Conservation (phyloP, 2,329 filamentous ascomycete genomes). For the Aureobasidium subglaciale region DNA sequence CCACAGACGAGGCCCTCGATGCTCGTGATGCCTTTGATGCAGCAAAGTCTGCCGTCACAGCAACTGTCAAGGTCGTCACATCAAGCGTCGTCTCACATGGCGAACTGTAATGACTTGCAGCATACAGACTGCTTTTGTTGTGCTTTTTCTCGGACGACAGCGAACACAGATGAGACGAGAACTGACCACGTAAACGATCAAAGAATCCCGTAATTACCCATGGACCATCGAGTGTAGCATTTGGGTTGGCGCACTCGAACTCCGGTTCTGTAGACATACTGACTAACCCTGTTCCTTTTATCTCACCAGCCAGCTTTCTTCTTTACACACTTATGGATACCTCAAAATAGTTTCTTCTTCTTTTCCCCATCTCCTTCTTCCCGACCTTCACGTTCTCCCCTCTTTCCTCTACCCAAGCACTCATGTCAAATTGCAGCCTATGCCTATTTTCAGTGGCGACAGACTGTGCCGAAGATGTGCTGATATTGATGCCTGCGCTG, state of each 20-base stretch:
- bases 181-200: conserved; percentile 4
- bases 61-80: conserved; percentile 12
- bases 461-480: conserved; percentile 96
- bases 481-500: conserved; percentile 51
- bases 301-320: conserved; percentile 7
- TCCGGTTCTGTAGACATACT: conserved; percentile 6
- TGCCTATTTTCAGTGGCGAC: conserved; percentile 67
- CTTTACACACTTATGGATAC: conserved; percentile 16
- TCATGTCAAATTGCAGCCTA: conserved; percentile 99
- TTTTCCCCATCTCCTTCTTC: not conserved
- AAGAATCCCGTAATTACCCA: not conserved
- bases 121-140: not conserved
- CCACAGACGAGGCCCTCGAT: conserved; percentile 17
- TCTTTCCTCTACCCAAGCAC: conserved; percentile 52
- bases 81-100: conserved; percentile 21
- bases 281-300: conserved; percentile 3
- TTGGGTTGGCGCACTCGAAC: not conserved
- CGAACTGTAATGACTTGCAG: conserved; percentile 21
- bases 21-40: conserved; percentile 5
- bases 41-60: conserved; percentile 3
- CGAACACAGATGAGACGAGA: conserved; percentile 5
- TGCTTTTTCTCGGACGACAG: conserved; percentile 1
- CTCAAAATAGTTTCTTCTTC: not conserved
- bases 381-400: not conserved
- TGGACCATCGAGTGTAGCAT: not conserved